Percentiles rank a stretch among this genome's conserved stretches.
These are phyloP conservation scores for Dictyophora rubrovolvata DNA, from an alignment of 768 basidiomycete genomes.

Conservation along the genomic window DNA sequence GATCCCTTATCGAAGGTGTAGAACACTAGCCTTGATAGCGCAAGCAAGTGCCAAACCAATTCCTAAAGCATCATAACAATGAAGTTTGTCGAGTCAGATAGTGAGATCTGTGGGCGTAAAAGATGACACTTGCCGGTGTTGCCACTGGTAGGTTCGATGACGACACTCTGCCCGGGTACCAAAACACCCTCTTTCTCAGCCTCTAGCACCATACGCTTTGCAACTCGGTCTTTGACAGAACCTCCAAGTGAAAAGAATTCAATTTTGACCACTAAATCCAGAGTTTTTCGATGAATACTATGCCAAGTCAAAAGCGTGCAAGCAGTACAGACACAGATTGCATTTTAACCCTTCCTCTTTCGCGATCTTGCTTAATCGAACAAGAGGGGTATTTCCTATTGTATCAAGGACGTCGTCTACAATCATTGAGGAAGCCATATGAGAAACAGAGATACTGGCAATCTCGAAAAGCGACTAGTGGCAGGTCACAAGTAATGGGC, in stretches of 20 bases:
- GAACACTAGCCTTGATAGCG: slow-evolving; percentile 69
- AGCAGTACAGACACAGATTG: slow-evolving; percentile 62
- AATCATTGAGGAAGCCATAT: slow-evolving; percentile 23
- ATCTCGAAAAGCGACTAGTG: not conserved
- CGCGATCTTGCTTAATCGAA: slow-evolving; percentile 76
- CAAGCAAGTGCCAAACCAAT: slow-evolving; percentile 91
- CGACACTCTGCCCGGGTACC: slow-evolving; percentile 76
- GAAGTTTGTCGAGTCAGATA: not conserved
- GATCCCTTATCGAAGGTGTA: slow-evolving; percentile 16
- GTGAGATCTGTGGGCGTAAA: not conserved
- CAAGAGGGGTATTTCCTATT: slow-evolving; percentile 84
- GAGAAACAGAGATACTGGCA: not conserved
- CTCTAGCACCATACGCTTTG: slow-evolving; percentile 92
- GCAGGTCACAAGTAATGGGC: no score
- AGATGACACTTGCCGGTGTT: slow-evolving; percentile 65
- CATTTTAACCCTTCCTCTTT: slow-evolving; percentile 68
- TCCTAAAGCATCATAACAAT: slow-evolving; percentile 36
- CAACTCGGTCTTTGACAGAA: slow-evolving; percentile 92
- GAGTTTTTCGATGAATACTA: not conserved
- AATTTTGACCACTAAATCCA: slow-evolving; percentile 64
- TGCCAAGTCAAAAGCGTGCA: not conserved
- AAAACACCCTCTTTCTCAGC: slow-evolving; percentile 84
- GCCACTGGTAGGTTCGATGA: slow-evolving; percentile 93
- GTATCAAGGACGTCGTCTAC: slow-evolving; percentile 75
- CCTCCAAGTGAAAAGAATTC: slow-evolving; percentile 90